phyloP scores from a whole-genome alignment of 441 rosid genomes.

The Populus trichocarpa region DNA sequence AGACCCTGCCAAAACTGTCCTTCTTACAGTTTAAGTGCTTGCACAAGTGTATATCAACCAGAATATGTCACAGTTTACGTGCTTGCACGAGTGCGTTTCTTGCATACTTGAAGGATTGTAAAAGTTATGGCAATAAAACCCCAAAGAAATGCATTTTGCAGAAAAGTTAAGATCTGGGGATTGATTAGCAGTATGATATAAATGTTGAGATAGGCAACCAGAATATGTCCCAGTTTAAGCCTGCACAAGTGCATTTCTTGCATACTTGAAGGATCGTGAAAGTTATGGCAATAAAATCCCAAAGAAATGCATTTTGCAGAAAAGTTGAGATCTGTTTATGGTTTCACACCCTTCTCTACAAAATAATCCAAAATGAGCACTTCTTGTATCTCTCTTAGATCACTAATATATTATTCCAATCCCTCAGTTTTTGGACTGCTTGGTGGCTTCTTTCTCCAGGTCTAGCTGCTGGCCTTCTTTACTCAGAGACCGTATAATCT shows the following conservation, averaged over 20 bases:
- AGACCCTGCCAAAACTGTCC: not conserved
- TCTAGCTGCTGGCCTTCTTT: no score
- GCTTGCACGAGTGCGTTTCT: not conserved
- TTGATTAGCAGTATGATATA: not conserved
- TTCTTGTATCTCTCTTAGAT: no score
- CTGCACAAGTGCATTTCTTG: not conserved
- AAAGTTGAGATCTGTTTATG: not conserved
- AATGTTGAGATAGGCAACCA: not conserved
- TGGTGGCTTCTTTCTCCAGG: no score
- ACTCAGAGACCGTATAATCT: no score
- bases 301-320: not conserved
- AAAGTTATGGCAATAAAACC: not conserved
- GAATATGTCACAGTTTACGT: conserved; percentile 1
- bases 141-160: not conserved
- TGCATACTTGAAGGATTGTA: not conserved
- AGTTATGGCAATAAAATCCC: not conserved
- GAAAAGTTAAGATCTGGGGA: not conserved
- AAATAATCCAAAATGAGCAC: no score
- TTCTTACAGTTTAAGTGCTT: no score
- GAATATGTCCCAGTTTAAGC: not conserved
- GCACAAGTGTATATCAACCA: no score
- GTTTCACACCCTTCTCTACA: no score
- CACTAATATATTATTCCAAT: no score
- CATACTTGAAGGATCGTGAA: not conserved
- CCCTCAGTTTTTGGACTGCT: no score